Base-by-base conservation (phyloP, 2,329 filamentous ascomycete genomes). In the Eutypa lata region DNA sequence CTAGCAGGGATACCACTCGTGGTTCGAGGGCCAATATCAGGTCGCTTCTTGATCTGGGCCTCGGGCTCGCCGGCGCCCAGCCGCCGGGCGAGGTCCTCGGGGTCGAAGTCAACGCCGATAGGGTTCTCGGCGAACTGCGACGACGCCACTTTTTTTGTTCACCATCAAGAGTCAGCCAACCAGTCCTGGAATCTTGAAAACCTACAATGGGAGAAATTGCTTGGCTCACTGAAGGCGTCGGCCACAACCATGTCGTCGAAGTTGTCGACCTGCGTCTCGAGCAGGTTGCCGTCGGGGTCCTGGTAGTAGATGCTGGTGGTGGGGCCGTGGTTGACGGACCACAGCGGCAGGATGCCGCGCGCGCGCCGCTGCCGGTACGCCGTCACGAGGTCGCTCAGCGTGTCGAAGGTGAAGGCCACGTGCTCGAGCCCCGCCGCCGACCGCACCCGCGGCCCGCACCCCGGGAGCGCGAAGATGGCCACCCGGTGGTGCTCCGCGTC, bases 401-500 rank as follows among this genome's bases (percentile, higher is more conserved):
- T 67, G 18, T 57, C 47, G 55, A 70, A 76, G 2, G 69, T 65
- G 57, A 77, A 77, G 21, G 74, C 69, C 19, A 76, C 65, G 58
- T 78, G 76, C 44, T 74, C 60, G 2, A 78, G 53, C 1, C 74
- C 73, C 7, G 62, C 60, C 6, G 56, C 60, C 26, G 55, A 56
- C 7, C 45, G 52, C 7, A 58, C 55, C 47, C 66, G 65, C 1
- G 61, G 56, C 1, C 22, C 31, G 2, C 63, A 59, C 2, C 43
- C 54, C 0, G 70, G 68, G 7, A 71, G 35, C 3, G 53, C 49
- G 18, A 67, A n/a, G 37, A 79, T 65, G 14, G 73, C 76, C 28
- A 78, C 65, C 37, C 76, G 74, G 58, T 79, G 76, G 55, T 78
- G 76, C 58, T 78, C 76, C 0, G 74, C 64, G 58, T 78, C 76